These are phyloP conservation scores for Pulveroboletus sp. DNA, from an alignment of 768 basidiomycete genomes.

Conservation along the genomic window DNA sequence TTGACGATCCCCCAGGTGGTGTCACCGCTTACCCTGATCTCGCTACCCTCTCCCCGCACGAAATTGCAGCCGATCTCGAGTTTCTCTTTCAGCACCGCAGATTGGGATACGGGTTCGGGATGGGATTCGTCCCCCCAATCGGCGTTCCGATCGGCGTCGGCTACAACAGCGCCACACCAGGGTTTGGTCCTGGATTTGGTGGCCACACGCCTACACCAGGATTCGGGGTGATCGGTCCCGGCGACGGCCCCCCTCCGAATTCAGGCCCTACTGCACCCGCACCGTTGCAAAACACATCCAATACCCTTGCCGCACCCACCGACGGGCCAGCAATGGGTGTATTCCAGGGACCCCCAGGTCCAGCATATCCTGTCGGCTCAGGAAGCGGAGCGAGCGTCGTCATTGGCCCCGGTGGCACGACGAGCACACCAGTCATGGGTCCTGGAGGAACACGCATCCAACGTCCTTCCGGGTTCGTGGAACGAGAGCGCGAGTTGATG, in stretches of 20 bases:
- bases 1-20: constrained; percentile 43
- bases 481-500: constrained; percentile 27
- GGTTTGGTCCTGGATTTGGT: constrained; percentile 18
- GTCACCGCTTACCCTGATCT: constrained; percentile 32
- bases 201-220: constrained; percentile 12
- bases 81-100: constrained; percentile 46
- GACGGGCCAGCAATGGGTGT: constrained; percentile 26
- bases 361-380: constrained; percentile 22
- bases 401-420: constrained; percentile 24
- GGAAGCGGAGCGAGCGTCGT: constrained; percentile 20
- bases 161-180: constrained; percentile 15
- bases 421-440: constrained; percentile 15
- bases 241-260: constrained; percentile 16
- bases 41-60: constrained; percentile 42
- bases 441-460: constrained; percentile 21
- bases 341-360: constrained; percentile 23
- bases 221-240: constrained; percentile 17
- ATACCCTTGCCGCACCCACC: constrained; percentile 2
- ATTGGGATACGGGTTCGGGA: constrained; percentile 25
- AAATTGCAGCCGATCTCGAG: constrained; percentile 54
- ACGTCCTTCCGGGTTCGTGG: constrained; percentile 31
- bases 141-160: constrained; percentile 18
- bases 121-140: constrained; percentile 23
- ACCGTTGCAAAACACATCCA: constrained; percentile 12
- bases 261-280: constrained; percentile 12